Evolutionary conservation across 225 moss, liverwort and hornwort species (phyloP).

Genomic region (Bryoerythrophyllum caledonicum): DNA sequence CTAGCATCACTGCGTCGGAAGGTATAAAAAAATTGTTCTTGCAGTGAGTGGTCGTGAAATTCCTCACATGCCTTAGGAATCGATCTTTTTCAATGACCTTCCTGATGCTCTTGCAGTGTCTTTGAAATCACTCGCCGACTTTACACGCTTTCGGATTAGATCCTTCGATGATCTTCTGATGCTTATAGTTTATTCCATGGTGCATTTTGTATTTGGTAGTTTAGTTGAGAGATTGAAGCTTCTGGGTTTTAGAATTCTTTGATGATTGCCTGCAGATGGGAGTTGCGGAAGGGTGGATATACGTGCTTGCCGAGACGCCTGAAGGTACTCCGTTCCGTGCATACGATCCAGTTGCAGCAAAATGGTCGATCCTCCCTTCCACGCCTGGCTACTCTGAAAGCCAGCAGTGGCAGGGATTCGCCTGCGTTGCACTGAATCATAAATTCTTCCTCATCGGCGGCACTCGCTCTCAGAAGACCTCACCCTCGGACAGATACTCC

Average conservation of each 20-base stretch:
- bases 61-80: not conserved
- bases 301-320: constrained; percentile 45
- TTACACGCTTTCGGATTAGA: not conserved
- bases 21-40: constrained; percentile 17
- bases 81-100: too few species aligned
- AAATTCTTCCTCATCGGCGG: constrained; percentile 67
- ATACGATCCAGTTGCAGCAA: constrained; percentile 46
- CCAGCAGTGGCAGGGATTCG: constrained; percentile 59
- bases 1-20: constrained; percentile 43
- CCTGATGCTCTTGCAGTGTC: not conserved
- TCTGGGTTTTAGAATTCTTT: not conserved
- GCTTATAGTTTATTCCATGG: not conserved
- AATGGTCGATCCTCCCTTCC: constrained; percentile 55
- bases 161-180: not conserved
- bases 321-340: constrained; percentile 40
- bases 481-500: constrained; percentile 22
- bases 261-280: constrained; percentile 35
- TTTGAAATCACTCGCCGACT: too few species aligned
- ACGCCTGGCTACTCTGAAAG: constrained; percentile 38
- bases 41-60: not conserved
- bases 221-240: not conserved
- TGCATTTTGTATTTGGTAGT: too few species aligned
- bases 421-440: constrained; percentile 53
- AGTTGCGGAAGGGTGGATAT: constrained; percentile 60
- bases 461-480: constrained; percentile 21